Evolutionary conservation across 495 filamentous ascomycete genomes (phyloP).

Genomic region (Amphirosellinia nigrospora): DNA sequence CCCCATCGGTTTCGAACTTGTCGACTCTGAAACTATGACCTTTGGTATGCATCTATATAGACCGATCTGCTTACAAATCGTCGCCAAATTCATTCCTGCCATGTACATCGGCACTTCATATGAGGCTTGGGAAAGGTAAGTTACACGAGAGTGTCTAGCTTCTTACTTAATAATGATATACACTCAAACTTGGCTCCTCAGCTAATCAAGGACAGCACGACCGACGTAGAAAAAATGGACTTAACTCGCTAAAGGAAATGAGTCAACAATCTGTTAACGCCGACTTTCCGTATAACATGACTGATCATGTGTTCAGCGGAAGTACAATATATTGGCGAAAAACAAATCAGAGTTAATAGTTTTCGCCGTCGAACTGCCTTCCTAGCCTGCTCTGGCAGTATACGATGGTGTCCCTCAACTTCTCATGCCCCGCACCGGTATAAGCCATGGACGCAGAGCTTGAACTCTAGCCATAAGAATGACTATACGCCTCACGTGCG

Average conservation of each 20-base stretch:
- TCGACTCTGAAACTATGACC: slow-evolving; percentile 55
- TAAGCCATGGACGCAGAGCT: neutral
- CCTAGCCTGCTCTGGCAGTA: neutral
- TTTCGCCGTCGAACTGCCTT: neutral
- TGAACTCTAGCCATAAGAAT: neutral
- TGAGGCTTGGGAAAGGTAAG: slow-evolving; percentile 47
- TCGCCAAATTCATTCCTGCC: slow-evolving; percentile 42
- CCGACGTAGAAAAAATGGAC: too few relatives aligned
- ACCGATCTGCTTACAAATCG: slow-evolving; percentile 43
- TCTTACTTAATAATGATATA: slow-evolving; percentile 8
- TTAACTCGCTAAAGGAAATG: slow-evolving; percentile 36
- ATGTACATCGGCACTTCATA: slow-evolving; percentile 52
- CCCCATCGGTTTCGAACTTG: slow-evolving; percentile 61
- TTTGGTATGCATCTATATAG: slow-evolving; percentile 69
- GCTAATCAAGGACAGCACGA: too few relatives aligned
- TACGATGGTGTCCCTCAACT: neutral
- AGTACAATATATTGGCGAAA: slow-evolving; percentile 47
- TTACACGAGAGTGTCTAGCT: neutral
- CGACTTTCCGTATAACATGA: slow-evolving; percentile 46
- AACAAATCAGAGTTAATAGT: slow-evolving; percentile 11
- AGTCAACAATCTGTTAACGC: slow-evolving; percentile 38
- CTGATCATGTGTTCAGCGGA: slow-evolving; percentile 44
- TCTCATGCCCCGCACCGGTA: neutral
- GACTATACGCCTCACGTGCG: neutral
- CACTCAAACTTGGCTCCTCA: neutral